Evolutionary conservation across 306 rosid species (phyloP), one percentile per base, ranked within the genome.

Genomic region (Lupinus albus): DNA sequence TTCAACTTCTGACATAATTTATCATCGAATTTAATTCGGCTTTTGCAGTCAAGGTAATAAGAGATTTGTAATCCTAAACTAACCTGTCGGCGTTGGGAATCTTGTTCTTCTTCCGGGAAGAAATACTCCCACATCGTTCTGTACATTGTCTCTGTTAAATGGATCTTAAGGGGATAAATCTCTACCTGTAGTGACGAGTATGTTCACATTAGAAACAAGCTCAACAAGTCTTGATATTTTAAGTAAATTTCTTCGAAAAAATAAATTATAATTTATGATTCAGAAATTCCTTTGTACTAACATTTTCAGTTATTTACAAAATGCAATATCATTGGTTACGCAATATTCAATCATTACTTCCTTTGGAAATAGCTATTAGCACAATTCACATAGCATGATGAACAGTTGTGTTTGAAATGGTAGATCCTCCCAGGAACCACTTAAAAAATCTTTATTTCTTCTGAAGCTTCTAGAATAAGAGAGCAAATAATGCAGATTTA

Each of bases 101-200:
- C 99, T 75, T 94, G 97, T 73, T 86, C 99, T 84, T 94, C 97
- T 82, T 94, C 99, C 28, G 91, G 95, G 79, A 88, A 90, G 78
- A 94, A 84, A 83, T 94, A 94, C 52, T 75, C 96, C 97, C 99
- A 94, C 97, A 94, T 91, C 97, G 88, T 86, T 78, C 91, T 77
- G 85, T 90, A 94, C 97, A 94, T 94, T 6, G 87, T 79, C 87
- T 94, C 99, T 0, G 99, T 94, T 76, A 94, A 85, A 82, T 94
- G 99, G 74, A 94, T 94, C 91, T 85, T 94, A 51, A 94, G 99
- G 49, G 97, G 99, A 76, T 86, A 88, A 78, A 94, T 88, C 44
- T 88, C 97, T 17, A 94, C 97, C 92, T 90, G 52, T 35, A 80
- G 72, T 72, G 60, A 28, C 48, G 66, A 75, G 61, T 52, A 72